Percentiles rank a stretch among this genome's conserved stretches.
These are phyloP conservation scores for Citrus medica DNA, from an alignment of 345 rosid species.

Conservation along the genomic window DNA sequence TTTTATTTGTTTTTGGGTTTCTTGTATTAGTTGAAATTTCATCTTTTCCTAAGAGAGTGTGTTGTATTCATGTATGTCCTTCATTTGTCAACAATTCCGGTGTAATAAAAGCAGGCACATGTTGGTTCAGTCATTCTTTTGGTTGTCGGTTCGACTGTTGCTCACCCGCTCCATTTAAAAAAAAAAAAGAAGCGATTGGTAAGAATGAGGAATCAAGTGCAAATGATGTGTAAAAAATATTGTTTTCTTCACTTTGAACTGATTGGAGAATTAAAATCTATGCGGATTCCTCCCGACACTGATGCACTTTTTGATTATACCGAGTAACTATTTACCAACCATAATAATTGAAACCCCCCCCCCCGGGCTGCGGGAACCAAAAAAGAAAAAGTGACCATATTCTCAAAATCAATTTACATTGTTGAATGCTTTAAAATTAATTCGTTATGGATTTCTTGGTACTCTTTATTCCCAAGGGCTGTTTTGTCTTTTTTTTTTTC, in stretches of 20 bases:
- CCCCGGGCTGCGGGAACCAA: too few species aligned
- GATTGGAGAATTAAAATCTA: conserved; percentile 3
- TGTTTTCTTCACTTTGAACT: conserved; percentile 12
- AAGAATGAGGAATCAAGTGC: neutral
- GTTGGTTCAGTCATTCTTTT: neutral
- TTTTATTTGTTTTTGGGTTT: neutral
- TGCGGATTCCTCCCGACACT: neutral
- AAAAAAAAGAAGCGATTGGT: neutral
- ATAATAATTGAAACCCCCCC: neutral
- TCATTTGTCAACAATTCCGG: neutral
- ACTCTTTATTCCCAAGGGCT: neutral
- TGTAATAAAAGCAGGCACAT: neutral
- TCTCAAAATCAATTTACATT: neutral
- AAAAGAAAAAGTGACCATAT: too few species aligned
- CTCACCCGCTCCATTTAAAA: too few species aligned
- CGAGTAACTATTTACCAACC: neutral
- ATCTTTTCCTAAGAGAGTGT: neutral
- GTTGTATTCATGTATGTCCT: neutral
- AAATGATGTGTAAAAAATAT: neutral
- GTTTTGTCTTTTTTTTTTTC: neutral
- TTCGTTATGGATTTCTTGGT: neutral
- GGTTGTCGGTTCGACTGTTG: neutral
- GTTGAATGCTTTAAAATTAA: neutral
- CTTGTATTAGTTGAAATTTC: neutral
- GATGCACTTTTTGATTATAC: conserved; percentile 2